phyloP scores from a whole-genome alignment of 257 asterid species.

The Solanum phureja region DNA sequence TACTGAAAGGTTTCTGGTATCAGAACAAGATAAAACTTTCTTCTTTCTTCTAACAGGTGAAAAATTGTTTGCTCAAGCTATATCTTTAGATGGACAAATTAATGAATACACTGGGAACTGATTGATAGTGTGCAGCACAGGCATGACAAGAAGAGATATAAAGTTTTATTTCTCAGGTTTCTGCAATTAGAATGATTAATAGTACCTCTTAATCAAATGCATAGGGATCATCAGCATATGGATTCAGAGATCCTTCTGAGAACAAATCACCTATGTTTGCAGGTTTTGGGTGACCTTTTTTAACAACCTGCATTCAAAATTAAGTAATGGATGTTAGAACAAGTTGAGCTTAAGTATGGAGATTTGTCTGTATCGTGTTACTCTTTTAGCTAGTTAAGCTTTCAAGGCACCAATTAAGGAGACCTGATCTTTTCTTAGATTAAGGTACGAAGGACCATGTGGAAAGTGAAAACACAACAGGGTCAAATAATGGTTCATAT shows the following conservation, averaged over 20 bases:
- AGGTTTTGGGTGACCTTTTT: conserved; percentile 36
- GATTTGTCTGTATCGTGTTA: not conserved
- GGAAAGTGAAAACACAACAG: not conserved
- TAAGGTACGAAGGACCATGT: not conserved
- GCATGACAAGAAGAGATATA: not conserved
- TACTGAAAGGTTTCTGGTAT: not conserved
- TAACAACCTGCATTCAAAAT: conserved; percentile 31
- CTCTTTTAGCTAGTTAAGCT: not conserved
- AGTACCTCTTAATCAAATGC: conserved; percentile 87
- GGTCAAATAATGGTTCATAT: conserved; percentile 23
- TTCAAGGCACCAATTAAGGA: not conserved
- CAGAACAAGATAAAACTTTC: not conserved
- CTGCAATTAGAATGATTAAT: not conserved
- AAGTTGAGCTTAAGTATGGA: not conserved
- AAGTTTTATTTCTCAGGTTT: not conserved
- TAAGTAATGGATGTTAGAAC: not conserved
- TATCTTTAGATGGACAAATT: not conserved
- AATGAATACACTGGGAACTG: not conserved
- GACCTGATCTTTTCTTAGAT: not conserved
- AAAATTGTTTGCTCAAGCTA: not conserved
- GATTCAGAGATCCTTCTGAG: conserved; percentile 92
- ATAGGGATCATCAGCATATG: conserved; percentile 93
- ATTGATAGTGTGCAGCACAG: not conserved
- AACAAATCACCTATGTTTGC: conserved; percentile 87
- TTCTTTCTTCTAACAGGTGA: not conserved